Percentiles rank a stretch among this genome's conserved stretches.
Evolutionary conservation across 2,329 filamentous ascomycete species (phyloP).

Genomic region (Pseudopyricularia javanii): DNA sequence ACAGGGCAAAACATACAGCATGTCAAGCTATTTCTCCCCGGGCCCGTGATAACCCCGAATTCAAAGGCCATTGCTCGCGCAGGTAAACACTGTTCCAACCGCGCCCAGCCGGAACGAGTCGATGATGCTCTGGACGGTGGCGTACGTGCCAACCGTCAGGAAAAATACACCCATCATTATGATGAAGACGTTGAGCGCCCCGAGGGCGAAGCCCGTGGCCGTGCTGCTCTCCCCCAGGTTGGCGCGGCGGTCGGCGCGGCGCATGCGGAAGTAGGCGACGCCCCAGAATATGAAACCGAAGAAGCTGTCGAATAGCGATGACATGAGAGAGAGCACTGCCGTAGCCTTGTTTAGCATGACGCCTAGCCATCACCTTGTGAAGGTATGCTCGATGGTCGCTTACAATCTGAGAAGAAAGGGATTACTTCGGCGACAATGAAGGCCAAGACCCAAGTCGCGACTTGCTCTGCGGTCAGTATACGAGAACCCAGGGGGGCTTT

Average conservation of each 20-base stretch:
- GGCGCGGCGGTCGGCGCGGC: conserved; percentile 45
- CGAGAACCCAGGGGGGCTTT: not conserved
- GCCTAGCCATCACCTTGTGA: not conserved
- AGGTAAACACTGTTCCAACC: conserved; percentile 65
- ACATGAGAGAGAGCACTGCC: conserved; percentile 57
- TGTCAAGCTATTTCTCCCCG: too few species aligned
- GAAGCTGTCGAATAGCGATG: conserved; percentile 84
- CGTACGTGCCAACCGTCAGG: conserved; percentile 71
- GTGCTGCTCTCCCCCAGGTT: conserved; percentile 10
- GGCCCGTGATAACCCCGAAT: not conserved
- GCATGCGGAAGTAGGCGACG: conserved; percentile 68
- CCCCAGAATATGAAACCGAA: conserved; percentile 96
- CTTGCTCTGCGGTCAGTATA: conserved; percentile 17
- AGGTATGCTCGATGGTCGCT: conserved; percentile 13
- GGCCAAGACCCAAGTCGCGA: conserved; percentile 67
- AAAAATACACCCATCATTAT: conserved; percentile 71
- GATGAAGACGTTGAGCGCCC: conserved; percentile 59
- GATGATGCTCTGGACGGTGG: conserved; percentile 61
- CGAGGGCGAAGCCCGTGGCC: conserved; percentile 34
- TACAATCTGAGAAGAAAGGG: conserved; percentile 74
- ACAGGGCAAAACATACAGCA: too few species aligned
- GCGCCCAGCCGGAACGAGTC: conserved; percentile 52
- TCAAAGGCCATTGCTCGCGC: conserved; percentile 53
- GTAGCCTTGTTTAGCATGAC: not conserved
- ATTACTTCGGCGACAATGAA: conserved; percentile 91